Evolutionary conservation across 345 rosid genomes (phyloP), one percentile per base, ranked within the genome.

Genomic region (Acer negundo): DNA sequence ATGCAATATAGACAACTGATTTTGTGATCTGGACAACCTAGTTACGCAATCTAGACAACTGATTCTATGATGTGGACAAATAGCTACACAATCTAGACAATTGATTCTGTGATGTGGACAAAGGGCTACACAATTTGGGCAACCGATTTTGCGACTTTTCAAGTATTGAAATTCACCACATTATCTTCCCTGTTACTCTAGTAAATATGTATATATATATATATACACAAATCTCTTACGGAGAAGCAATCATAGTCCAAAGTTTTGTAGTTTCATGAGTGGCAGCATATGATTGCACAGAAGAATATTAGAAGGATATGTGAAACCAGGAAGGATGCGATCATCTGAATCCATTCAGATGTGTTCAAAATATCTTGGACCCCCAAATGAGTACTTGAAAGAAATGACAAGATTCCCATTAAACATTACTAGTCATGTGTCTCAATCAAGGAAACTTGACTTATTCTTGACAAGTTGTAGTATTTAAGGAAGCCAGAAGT

Each of bases 401-500:
- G 62, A 61, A 42, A 42, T 73, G 58, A 73, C n/a, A 62, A 74
- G 69, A 74, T 63, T 62, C 77, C 22, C 69, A 73, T 5, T 1
- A 28, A 22, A 64, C 38, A 49, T 68, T 7, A 26, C 20, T 3
- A 58, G 12, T 6, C 55, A 8, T 59, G 76, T 61, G n/a, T 73
- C 42, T 40, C 67, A 23, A 12, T 22, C 68, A 44, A 69, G 61
- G 73, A 59, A n/a, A 16, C 64, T 59, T 59, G 64, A 59, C 64
- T 59, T 20, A 28, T 8, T 20, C 64, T 20, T n/a, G 26, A 46
- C 13, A 46, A 59, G 64, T n/a, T 59, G 51, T 72, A 20, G 61
- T 77, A 70, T 75, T 69, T 69, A 69, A 78, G 69, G 73, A 70
- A 69, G 84, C 64, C 44, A 40, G 77, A 22, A 62, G 31, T 2